These are phyloP conservation scores for Cadophora sp. DNA, from an alignment of 2,329 filamentous ascomycete genomes.

Conservation along the genomic window DNA sequence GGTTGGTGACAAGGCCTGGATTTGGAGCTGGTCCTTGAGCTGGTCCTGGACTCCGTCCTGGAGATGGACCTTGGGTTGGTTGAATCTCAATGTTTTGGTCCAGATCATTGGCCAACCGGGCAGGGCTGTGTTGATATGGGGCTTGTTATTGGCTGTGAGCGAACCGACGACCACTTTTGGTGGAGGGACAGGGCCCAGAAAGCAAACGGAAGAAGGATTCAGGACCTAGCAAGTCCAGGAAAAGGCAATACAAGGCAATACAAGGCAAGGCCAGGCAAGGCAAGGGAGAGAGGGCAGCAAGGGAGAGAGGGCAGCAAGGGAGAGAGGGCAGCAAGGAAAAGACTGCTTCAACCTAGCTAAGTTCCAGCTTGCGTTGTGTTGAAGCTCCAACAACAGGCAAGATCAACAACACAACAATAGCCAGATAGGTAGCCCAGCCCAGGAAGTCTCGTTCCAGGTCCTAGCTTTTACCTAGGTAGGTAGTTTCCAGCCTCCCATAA, in stretches of 20 bases:
- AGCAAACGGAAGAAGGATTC: too few relatives aligned
- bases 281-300: neutral
- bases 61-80: neutral
- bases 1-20: neutral
- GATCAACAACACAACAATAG: conserved; percentile 3
- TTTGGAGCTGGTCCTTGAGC: too few relatives aligned
- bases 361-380: neutral
- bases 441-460: too few relatives aligned
- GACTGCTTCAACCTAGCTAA: neutral
- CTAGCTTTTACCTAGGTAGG: too few relatives aligned
- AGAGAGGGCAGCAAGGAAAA: neutral
- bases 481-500: too few relatives aligned
- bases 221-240: neutral
- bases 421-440: too few relatives aligned
- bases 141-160: neutral
- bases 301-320: neutral
- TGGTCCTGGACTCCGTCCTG: too few relatives aligned
- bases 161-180: neutral
- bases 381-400: conserved; percentile 2
- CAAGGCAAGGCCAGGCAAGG: neutral
- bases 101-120: neutral
- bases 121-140: conserved; percentile 4
- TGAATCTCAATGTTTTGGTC: neutral
- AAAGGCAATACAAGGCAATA: neutral
- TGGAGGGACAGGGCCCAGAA: neutral